phyloP scores from a whole-genome alignment of 495 filamentous ascomycete genomes.

The Tuber borchii region DNA sequence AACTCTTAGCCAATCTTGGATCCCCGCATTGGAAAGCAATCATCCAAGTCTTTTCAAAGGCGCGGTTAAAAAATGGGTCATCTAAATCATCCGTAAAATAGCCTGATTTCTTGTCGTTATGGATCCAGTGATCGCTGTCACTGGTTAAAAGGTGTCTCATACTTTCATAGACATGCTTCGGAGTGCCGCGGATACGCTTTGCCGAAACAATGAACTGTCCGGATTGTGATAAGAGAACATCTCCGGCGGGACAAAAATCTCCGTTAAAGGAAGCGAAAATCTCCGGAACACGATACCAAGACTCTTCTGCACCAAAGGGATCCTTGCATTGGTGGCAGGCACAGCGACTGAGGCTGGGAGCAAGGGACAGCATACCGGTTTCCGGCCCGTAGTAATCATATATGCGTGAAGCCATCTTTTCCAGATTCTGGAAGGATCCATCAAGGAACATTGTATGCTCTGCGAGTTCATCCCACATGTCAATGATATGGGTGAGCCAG shows the following conservation, averaged over 20 bases:
- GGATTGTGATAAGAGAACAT: slow-evolving; percentile 44
- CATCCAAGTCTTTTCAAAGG: slow-evolving; percentile 47
- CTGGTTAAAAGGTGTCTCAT: slow-evolving; percentile 41
- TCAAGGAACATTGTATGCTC: slow-evolving; percentile 49
- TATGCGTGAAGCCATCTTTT: slow-evolving; percentile 43
- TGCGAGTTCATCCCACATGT: slow-evolving; percentile 47
- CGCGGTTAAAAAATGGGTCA: slow-evolving; percentile 45
- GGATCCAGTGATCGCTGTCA: slow-evolving; percentile 39
- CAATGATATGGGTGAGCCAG: slow-evolving; percentile 48
- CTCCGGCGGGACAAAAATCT: slow-evolving; percentile 18
- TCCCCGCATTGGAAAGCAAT: slow-evolving; percentile 45
- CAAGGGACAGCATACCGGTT: slow-evolving; percentile 46
- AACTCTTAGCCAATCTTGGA: slow-evolving; percentile 42
- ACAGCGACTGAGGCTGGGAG: slow-evolving; percentile 41
- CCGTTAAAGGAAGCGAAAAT: slow-evolving; percentile 39
- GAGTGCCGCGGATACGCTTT: slow-evolving; percentile 44
- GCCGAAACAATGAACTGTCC: slow-evolving; percentile 49
- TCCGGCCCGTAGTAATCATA: slow-evolving; percentile 43
- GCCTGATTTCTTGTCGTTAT: slow-evolving; percentile 36
- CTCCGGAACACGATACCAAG: slow-evolving; percentile 35
- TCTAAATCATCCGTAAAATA: slow-evolving; percentile 38
- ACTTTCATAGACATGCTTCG: slow-evolving; percentile 41
- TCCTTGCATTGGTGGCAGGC: slow-evolving; percentile 43
- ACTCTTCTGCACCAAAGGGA: slow-evolving; percentile 43
- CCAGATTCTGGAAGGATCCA: slow-evolving; percentile 45